Base-by-base conservation (phyloP, 2,329 filamentous ascomycete species). In the Colletotrichum sp. region DNA sequence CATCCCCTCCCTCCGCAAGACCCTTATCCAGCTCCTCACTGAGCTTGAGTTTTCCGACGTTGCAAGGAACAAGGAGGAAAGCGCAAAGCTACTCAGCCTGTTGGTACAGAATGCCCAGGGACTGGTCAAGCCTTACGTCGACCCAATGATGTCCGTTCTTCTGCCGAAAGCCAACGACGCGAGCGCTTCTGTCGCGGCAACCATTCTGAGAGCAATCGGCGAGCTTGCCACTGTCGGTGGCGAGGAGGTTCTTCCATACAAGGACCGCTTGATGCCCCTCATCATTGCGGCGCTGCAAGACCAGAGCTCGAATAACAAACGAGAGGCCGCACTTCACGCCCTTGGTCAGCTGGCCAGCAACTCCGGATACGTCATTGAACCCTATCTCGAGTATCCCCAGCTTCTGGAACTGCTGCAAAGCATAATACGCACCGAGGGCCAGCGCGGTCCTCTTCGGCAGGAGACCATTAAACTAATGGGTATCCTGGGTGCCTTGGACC, bases 401-500 rank as follows among this genome's bases (percentile, higher is more conserved):
- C 91, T 99, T 10, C 92, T 99, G 65, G 96, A 97, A 76, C 95
- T 99, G 32, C 87, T 99, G 13, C 96, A 98, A 82, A 95, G 94
- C 79, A 98, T 99, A 79, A 97, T 99, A 80, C 95, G 98, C 80
- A 95, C 95, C 8, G 98, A 99, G 84, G 90, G 91, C 4, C 95
- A 96, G 78, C 93, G 96, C 71, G 95, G 95, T 1, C 92, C 94
- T 18, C 88, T 99, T 39, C 92, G 97, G 59, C 95, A 97, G 78
- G 96, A 99, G 84, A 98, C 97, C 0, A 98, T 99, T 81, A 98
- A 98, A 80, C 87, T 99, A 24, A 95, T 99, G 90, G 97, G 97
- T 80, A 98, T 98, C 59, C 89, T 99, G 16, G 97, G 97, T 77
- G 97, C 97, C 55, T 87, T 99, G 39, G 98, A 99, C 83, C 97